Base-by-base conservation (phyloP, 768 basidiomycete genomes). In the Pulveroboletus sp. region DNA sequence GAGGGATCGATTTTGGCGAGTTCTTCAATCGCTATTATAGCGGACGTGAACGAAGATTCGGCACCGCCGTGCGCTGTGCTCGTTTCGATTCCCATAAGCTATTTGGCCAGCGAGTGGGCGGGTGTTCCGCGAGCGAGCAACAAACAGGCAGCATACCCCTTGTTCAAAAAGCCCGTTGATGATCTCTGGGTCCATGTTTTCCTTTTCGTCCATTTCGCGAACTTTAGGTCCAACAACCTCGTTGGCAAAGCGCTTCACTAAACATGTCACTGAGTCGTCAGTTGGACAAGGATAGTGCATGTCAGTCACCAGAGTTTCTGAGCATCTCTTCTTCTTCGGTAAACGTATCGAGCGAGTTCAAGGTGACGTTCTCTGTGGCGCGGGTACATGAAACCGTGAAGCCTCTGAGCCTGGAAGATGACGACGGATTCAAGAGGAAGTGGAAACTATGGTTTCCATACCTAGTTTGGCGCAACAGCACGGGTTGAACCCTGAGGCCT, bases 41-140 rank as follows among this genome's bases (percentile, higher is more conserved):
- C 94, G 1, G 91, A 84, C 0, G 88, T 96, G 70, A 99, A 99
- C 3, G 91, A 92, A 28, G 81, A 86, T 61, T 88, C 94, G 5
- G 94, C 78, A 32, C 96, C 96, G 4, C 88, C 89, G 51, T 89
- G 79, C 21, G 86, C 90, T 15, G 79, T 77, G 42, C 77, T 79
- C 7, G 92, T 97, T 71, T 98, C 96, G 50, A 99, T 95, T 33
- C 91, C 95, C 96, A 99, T 99, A 41, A 98, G 80, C 93, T 96
- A 40, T 32, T 50, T 17, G 15, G 30, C 45, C 17, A 33, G 27
- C 31, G 33, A 21, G 38, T 47, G 15, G 15, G 49, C 39, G 17
- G 40, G 31, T 9, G 26, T 17, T 44, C 26, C 11, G 30, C 10
- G 7, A 21, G 49, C 51, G 17, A 32, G 18, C 13, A 33, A 17